phyloP scores from a whole-genome alignment of 1,139 yeast genomes.

The Blastobotrys ciferrii region DNA sequence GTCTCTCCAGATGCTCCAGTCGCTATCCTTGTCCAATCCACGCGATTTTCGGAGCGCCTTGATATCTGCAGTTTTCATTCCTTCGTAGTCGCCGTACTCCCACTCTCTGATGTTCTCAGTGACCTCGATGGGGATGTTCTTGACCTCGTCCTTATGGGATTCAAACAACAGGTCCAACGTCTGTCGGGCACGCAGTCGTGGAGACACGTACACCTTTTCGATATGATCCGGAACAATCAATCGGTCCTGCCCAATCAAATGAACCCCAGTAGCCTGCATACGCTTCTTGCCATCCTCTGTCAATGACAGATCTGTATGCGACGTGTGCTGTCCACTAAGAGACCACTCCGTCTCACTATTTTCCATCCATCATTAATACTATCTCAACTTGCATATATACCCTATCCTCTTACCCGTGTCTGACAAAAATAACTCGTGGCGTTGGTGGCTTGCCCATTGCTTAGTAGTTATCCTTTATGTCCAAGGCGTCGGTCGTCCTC shows the following conservation, averaged over 20 bases:
- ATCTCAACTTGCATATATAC: not conserved
- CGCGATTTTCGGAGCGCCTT: constrained; percentile 53
- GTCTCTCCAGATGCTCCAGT: constrained; percentile 85
- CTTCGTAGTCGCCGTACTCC: constrained; percentile 97
- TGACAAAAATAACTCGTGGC: constrained; percentile 77
- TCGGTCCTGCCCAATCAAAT: constrained; percentile 58
- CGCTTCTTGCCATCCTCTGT: constrained; percentile 76
- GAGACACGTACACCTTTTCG: constrained; percentile 69
- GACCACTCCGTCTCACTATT: constrained; percentile 93
- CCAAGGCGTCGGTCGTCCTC: too few relatives aligned
- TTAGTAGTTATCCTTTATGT: too few relatives aligned
- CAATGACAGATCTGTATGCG: constrained; percentile 74
- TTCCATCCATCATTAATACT: constrained; percentile 9
- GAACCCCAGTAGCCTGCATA: constrained; percentile 70
- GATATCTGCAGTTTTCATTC: constrained; percentile 67
- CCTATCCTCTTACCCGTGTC: constrained; percentile 52
- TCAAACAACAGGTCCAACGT: constrained; percentile 59
- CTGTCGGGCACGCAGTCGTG: constrained; percentile 73
- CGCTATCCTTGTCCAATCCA: constrained; percentile 49
- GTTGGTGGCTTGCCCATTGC: constrained; percentile 36
- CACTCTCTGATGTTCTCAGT: constrained; percentile 81
- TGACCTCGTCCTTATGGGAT: constrained; percentile 45
- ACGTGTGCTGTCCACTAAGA: constrained; percentile 86
- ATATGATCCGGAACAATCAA: constrained; percentile 64
- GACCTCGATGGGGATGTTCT: constrained; percentile 21